phyloP scores from a whole-genome alignment of 306 rosid genomes.

The Senna siamea region DNA sequence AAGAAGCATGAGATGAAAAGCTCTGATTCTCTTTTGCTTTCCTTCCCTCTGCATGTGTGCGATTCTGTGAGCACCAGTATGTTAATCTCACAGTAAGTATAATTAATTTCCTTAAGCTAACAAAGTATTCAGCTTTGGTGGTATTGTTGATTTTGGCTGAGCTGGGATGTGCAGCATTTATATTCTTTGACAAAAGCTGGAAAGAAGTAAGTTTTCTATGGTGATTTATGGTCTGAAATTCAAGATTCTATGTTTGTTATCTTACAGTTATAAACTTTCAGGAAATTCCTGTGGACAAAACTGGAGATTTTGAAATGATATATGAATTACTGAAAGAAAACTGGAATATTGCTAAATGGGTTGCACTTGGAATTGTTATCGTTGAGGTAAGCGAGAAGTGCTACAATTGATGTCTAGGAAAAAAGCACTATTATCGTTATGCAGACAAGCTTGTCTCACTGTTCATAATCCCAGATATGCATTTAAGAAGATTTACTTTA shows the following conservation, averaged over 20 bases:
- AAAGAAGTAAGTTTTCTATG: conserved; percentile 58
- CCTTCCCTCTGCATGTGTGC: background rate
- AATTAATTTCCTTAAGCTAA: conserved; percentile 68
- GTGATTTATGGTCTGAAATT: conserved; percentile 39
- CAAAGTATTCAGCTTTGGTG: conserved; percentile 76
- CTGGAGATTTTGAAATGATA: conserved; percentile 79
- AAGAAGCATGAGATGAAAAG: conserved; percentile 23
- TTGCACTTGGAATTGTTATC: conserved; percentile 82
- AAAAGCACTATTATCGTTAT: conserved; percentile 23
- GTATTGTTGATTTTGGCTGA: conserved; percentile 75
- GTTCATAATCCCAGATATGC: conserved; percentile 19
- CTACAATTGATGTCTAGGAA: conserved; percentile 15
- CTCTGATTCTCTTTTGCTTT: conserved; percentile 3
- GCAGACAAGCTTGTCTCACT: conserved; percentile 8
- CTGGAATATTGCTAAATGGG: conserved; percentile 81
- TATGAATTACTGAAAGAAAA: conserved; percentile 66
- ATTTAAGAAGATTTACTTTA: conserved; percentile 2
- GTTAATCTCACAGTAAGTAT: conserved; percentile 1
- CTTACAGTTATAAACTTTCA: conserved; percentile 43
- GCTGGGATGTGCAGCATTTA: conserved; percentile 84
- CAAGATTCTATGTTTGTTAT: conserved; percentile 32
- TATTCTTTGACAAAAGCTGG: conserved; percentile 91
- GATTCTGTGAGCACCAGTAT: conserved; percentile 11
- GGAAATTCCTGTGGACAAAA: conserved; percentile 80
- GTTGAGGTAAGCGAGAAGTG: conserved; percentile 68